Evolutionary conservation across 768 basidiomycete genomes (phyloP), one percentile per base, ranked within the genome.

Genomic region (Dacryopinax primogenitus): DNA sequence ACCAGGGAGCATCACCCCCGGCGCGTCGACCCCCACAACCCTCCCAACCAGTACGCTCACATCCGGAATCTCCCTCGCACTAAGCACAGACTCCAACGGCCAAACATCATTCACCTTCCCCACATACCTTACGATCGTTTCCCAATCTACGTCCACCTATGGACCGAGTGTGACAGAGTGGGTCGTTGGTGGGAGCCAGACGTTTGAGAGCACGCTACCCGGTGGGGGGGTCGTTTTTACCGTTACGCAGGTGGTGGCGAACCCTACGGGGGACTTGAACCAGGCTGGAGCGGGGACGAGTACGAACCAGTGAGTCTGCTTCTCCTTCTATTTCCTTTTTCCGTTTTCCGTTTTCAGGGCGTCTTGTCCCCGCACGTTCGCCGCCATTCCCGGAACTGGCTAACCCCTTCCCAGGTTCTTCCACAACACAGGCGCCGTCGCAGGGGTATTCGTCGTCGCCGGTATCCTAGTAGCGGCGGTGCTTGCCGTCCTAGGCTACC

Each of bases 401-500:
- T 21, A 32, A 16, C 41, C 3, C 9, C 28, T 16, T 13, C 44
- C 23, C n/a, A 65, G 68, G 18, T 78, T 78, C 70, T 77, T 78
- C 69, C 71, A 68, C 68, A 78, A 78, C 65, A 75, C 75, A 3
- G 76, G 76, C 6, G 77, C 77, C n/a, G 77, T 78, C 2, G 77
- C 75, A 0, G 77, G 77, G 33, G 73, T 73, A 0, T 78, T 78
- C 64, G 74, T 77, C 32, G 76, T 74, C 21, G 74, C 77, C 33
- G 77, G 77, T 4, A 67, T 84, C 77, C 32, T 85, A 82, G 23
- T 84, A 80, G 61, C 90, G 84, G 64, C 70, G 84, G 39, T 77
- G 90, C 61, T 89, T 83, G 81, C 78, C 86, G 65, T 74, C 88
- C 68, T 88, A 90, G 72, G 86, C 83, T 58, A 58, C 26, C 51